Percentiles rank a stretch among this genome's conserved stretches.
These are phyloP conservation scores for Plantago ovata DNA, from an alignment of 257 asterid species.

Conservation along the genomic window DNA sequence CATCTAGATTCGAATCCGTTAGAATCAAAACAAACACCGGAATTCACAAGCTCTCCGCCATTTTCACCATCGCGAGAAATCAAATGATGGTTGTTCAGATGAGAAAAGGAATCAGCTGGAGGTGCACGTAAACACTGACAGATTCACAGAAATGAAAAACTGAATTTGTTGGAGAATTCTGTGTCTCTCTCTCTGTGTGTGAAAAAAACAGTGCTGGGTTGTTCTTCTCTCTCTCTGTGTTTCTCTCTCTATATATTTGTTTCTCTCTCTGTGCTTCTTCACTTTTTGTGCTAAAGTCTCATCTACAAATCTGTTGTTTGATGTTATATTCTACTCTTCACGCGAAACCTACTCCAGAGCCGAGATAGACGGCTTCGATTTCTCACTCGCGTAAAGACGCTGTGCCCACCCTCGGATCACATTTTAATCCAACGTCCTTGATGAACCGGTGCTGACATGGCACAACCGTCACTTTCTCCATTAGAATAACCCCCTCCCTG, in stretches of 20 bases:
- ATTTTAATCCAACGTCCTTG: conserved; percentile 30
- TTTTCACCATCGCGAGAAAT: conserved; percentile 24
- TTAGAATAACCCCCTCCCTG: conserved; percentile 30
- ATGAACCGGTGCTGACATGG: conserved; percentile 49
- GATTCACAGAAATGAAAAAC: conserved; percentile 28
- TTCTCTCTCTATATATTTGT: conserved; percentile 21
- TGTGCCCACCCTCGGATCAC: conserved; percentile 32
- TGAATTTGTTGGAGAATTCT: conserved; percentile 20
- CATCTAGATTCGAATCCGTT: too few relatives aligned
- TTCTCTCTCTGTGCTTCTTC: conserved; percentile 21
- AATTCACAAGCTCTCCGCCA: conserved; percentile 34
- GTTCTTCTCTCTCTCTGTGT: conserved; percentile 9
- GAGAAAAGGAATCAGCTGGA: conserved; percentile 4
- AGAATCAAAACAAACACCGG: conserved; percentile 7
- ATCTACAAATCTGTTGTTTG: conserved; percentile 31
- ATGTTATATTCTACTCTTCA: conserved; percentile 34
- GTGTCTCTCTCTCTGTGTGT: conserved; percentile 2
- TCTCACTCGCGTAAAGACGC: conserved; percentile 26
- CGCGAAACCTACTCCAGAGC: conserved; percentile 54
- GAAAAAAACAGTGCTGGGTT: not conserved
- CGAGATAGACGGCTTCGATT: conserved; percentile 48
- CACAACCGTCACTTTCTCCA: conserved; percentile 51
- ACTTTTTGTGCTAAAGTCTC: conserved; percentile 25
- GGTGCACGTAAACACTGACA: too few relatives aligned
- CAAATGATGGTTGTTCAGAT: not conserved